Evolutionary conservation across 192 early-diverging fungal species (phyloP).

Genomic region (Backusella luteola): DNA sequence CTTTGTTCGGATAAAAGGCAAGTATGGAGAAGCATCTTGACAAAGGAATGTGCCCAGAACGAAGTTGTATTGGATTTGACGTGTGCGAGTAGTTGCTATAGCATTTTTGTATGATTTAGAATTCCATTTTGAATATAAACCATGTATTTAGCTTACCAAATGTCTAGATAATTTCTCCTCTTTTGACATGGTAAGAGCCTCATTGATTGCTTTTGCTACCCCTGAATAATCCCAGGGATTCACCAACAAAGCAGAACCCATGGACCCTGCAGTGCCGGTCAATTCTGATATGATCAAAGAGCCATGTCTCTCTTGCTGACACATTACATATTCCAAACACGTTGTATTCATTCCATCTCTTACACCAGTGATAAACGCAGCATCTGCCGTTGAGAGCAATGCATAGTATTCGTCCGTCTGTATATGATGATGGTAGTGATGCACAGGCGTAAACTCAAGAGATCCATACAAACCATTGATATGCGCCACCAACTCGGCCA

Average conservation of each 20-base stretch:
- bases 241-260: slow-evolving; percentile 77
- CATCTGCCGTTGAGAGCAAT: slow-evolving; percentile 87
- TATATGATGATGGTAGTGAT: slow-evolving; percentile 89
- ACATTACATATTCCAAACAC: slow-evolving; percentile 90
- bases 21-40: slow-evolving; percentile 66
- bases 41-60: slow-evolving; percentile 84
- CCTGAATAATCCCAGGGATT: slow-evolving; percentile 89
- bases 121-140: neutral
- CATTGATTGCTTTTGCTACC: slow-evolving; percentile 77
- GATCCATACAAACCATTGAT: slow-evolving; percentile 95
- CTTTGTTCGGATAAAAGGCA: slow-evolving; percentile 45
- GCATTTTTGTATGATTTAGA: neutral
- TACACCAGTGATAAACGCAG: slow-evolving; percentile 86
- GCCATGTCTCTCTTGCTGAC: slow-evolving; percentile 83
- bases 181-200: slow-evolving; percentile 62
- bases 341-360: slow-evolving; percentile 99
- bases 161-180: slow-evolving; percentile 68
- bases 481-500: slow-evolving; percentile 83
- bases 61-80: slow-evolving; percentile 83
- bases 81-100: slow-evolving; percentile 75
- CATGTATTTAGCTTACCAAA: slow-evolving; percentile 39
- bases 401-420: slow-evolving; percentile 96
- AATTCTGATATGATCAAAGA: slow-evolving; percentile 95
- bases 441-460: slow-evolving; percentile 92
- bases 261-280: slow-evolving; percentile 88